These are phyloP conservation scores for Datisca glomerata DNA, from an alignment of 306 rosid genomes.

Conservation along the genomic window DNA sequence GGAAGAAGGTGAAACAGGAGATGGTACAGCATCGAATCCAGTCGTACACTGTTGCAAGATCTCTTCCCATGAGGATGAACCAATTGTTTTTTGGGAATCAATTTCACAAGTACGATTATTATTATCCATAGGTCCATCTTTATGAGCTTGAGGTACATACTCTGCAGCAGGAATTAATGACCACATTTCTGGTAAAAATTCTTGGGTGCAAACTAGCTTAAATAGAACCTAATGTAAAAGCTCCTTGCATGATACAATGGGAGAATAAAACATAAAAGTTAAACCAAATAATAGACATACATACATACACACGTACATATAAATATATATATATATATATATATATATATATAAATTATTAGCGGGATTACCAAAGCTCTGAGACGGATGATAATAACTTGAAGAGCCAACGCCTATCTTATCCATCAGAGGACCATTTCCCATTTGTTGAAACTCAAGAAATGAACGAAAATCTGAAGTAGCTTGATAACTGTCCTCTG, in stretches of 20 bases:
- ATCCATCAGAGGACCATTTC: conserved; percentile 24
- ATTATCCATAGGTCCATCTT: conserved; percentile 28
- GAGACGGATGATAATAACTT: conserved; percentile 21
- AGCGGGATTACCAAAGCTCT: conserved; percentile 26
- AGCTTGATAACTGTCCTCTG: conserved; percentile 39
- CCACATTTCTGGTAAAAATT: conserved; percentile 22
- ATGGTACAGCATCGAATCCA: conserved; percentile 32
- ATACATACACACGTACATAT: too few species aligned
- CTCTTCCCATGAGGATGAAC: conserved; percentile 48
- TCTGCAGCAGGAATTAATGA: conserved; percentile 42
- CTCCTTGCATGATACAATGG: conserved; percentile 5
- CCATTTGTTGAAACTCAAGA: conserved; percentile 20
- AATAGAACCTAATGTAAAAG: conserved; percentile 15
- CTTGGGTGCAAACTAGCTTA: conserved; percentile 17
- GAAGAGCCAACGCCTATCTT: conserved; percentile 22
- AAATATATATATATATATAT: too few species aligned
- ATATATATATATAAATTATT: too few species aligned
- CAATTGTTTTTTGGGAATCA: conserved; percentile 38
- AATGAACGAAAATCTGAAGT: conserved; percentile 28
- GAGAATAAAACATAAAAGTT: conserved; percentile 1
- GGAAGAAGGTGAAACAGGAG: conserved; percentile 35
- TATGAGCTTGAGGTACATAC: conserved; percentile 29
- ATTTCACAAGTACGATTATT: conserved; percentile 14
- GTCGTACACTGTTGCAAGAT: conserved; percentile 35
- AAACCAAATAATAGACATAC: not conserved